Evolutionary conservation across 371 early-diverging fungal genomes (phyloP), one percentile per base, ranked within the genome.

Genomic region (Mucor velutinosus): DNA sequence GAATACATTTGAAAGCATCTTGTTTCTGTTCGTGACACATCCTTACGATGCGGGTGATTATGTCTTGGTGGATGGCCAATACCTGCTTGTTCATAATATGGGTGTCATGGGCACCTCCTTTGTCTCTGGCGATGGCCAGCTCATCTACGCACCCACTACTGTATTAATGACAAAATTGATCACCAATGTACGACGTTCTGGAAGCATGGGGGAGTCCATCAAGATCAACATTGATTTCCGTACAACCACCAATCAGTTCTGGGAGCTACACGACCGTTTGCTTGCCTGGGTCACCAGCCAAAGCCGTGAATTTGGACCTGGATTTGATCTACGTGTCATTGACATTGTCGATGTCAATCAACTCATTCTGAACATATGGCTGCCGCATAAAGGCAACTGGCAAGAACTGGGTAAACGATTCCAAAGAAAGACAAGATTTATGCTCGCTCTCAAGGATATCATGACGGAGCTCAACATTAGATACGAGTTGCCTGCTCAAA

Each of bases 11-110:
- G 82, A 87, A 64, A 82, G 80, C 49, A 85, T 89, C 65, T 75
- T 90, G 37, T 88, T 89, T 61, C 61, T 89, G 58, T 89, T 87
- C 65, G 71, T 82, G 4, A 77, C 75, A 10, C 81, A 83, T 56
- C 85, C 84, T 23, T 86, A 80, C 53, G 94, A 93, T 68, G 90
- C 90, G 7, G 94, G 93, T 51, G 94, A 94, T 73, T 73, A 82
- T 32, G 87, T 93, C 19, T 68, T 82, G 12, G 84, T 95, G 32
- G 93, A 89, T 57, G 81, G 80, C 6, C 80, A 80, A 21, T 86
- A 68, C 39, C 76, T 89, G 68, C 82, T 84, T 29, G 95, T 95
- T 6, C 78, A 82, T 33, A 91, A 94, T 62, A 81, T 95, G 53
- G 87, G 87, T 11, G 74, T 92, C 30, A 84, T 90, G 73, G 87